Conservation (phyloP, 352 stramenopile genomes). For the Pythium rhizo-oryzae region DNA sequence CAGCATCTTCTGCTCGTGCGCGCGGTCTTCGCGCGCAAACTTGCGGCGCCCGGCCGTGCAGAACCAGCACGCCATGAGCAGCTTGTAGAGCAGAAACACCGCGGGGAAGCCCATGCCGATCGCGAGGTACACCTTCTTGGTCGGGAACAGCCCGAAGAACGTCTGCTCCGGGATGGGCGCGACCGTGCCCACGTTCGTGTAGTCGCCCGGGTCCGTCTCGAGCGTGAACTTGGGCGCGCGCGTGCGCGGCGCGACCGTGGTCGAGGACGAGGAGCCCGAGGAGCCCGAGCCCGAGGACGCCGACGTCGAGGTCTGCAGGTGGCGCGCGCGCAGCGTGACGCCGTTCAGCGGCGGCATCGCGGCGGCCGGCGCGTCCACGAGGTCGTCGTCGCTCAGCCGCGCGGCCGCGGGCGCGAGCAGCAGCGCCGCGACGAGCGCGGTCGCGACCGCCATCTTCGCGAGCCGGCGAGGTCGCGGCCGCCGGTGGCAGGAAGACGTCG, state of each 20-base stretch:
- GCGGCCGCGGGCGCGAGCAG: conserved; percentile 4
- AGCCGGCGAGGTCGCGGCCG: conserved; percentile 14
- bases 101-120: conserved; percentile 25
- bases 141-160: conserved; percentile 35
- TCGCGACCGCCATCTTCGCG: neutral
- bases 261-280: conserved; percentile 3
- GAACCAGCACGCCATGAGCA: conserved; percentile 31
- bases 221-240: conserved; percentile 19
- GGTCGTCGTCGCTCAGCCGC: neutral
- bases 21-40: conserved; percentile 28
- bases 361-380: neutral
- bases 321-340: neutral
- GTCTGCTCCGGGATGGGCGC: conserved; percentile 25
- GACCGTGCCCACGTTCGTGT: conserved; percentile 27
- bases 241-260: conserved; percentile 9
- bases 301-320: conserved; percentile 6
- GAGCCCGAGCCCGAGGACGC: conserved; percentile 5
- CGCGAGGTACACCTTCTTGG: conserved; percentile 28
- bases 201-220: conserved; percentile 14
- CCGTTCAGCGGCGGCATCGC: conserved; percentile 4
- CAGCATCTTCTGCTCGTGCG: conserved; percentile 20
- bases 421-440: conserved; percentile 17
- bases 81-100: conserved; percentile 32
- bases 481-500: conserved; percentile 3
- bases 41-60: conserved; percentile 29